These are phyloP conservation scores for Zalaria sp. DNA, from an alignment of 2,329 filamentous ascomycete species.

Conservation along the genomic window DNA sequence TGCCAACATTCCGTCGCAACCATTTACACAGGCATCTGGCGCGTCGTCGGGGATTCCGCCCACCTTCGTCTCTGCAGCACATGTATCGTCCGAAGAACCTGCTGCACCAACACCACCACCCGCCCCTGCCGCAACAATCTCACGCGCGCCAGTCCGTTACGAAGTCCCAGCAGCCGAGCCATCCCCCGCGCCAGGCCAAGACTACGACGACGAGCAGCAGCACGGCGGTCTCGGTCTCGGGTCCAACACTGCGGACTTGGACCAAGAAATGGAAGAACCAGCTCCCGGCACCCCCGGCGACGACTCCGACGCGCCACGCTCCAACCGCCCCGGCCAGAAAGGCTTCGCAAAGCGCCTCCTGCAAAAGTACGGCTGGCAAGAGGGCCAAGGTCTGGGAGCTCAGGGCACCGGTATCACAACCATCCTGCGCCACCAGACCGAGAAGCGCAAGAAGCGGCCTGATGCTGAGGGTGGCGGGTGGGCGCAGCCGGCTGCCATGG, in stretches of 20 bases:
- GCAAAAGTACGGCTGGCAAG: slow-evolving; percentile 86
- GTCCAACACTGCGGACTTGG: slow-evolving; percentile 1
- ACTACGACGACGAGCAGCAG: slow-evolving; percentile 17
- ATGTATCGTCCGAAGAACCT: slow-evolving; percentile 4
- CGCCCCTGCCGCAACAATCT: slow-evolving; percentile 46
- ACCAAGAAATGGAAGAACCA: slow-evolving; percentile 18
- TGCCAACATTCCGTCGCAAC: slow-evolving; percentile 12
- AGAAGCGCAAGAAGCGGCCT: slow-evolving; percentile 67
- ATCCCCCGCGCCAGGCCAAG: slow-evolving; percentile 25
- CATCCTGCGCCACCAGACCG: slow-evolving; percentile 68
- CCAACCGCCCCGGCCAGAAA: slow-evolving; percentile 61
- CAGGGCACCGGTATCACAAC: slow-evolving; percentile 71
- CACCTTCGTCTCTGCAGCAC: slow-evolving; percentile 18
- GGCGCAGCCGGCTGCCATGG: slow-evolving; percentile 51
- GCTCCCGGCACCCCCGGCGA: not conserved
- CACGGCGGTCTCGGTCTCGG: slow-evolving; percentile 1
- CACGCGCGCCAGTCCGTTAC: slow-evolving; percentile 67
- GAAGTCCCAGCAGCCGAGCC: slow-evolving; percentile 25
- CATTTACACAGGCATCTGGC: slow-evolving; percentile 15
- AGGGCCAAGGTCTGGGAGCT: slow-evolving; percentile 76
- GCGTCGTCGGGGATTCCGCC: too few relatives aligned
- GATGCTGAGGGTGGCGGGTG: slow-evolving; percentile 71
- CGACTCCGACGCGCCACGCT: slow-evolving; percentile 33
- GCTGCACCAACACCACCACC: slow-evolving; percentile 3
- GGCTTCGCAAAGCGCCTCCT: slow-evolving; percentile 81